Conservation (phyloP, 306 rosid genomes). For the Vachellia pachyceras region DNA sequence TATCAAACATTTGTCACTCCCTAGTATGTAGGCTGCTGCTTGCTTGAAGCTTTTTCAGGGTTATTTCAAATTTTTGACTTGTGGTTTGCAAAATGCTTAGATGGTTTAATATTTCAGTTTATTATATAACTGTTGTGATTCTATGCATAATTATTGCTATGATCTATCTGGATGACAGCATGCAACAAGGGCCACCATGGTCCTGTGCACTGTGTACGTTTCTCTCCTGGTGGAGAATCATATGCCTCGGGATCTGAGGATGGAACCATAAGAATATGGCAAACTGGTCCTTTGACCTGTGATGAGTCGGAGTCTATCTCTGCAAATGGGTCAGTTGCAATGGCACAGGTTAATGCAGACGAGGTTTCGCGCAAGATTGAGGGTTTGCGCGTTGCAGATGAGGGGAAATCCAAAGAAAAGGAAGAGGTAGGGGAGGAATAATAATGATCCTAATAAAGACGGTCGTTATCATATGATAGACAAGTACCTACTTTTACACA, state of each 20-base stretch:
- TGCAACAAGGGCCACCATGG: constrained; percentile 99
- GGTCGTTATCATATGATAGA: constrained; percentile 34
- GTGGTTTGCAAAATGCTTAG: background rate
- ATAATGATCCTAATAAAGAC: constrained; percentile 35
- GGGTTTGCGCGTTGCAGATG: constrained; percentile 76
- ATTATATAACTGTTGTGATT: background rate
- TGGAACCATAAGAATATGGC: constrained; percentile 99
- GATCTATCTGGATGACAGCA: constrained; percentile 58
- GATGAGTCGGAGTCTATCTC: constrained; percentile 61
- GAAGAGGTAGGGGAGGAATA: constrained; percentile 61
- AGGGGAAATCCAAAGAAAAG: constrained; percentile 69
- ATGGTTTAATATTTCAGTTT: background rate
- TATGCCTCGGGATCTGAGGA: constrained; percentile 99
- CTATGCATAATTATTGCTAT: constrained; percentile 24
- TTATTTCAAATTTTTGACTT: background rate
- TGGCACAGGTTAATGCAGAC: constrained; percentile 61
- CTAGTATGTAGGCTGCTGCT: background rate
- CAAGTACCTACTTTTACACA: constrained; percentile 35
- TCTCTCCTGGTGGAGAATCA: constrained; percentile 98
- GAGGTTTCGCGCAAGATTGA: constrained; percentile 84
- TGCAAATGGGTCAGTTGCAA: constrained; percentile 65
- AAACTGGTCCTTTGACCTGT: constrained; percentile 74
- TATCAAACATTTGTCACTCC: background rate
- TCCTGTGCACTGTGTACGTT: constrained; percentile 95
- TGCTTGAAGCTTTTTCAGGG: constrained; percentile 17